Percentiles rank a stretch among this genome's conserved stretches.
Conservation (phyloP, 345 rosid species). For the Lepidium sativum region DNA sequence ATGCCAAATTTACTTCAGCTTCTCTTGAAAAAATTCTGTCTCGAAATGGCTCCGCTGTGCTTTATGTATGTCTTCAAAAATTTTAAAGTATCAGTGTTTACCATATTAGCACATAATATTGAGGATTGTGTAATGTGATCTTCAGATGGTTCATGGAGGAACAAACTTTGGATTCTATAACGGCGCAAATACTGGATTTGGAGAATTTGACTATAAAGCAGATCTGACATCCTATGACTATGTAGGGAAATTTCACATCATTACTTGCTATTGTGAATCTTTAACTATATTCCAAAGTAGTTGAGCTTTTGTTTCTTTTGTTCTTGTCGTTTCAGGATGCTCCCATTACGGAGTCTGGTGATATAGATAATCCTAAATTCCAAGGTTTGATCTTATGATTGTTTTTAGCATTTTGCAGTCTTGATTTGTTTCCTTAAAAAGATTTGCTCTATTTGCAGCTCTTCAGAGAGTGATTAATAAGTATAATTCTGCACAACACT, state of each 20-base stretch:
- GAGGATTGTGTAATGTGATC: slow-evolving; percentile 5
- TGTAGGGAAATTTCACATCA: slow-evolving; percentile 32
- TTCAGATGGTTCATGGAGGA: slow-evolving; percentile 98
- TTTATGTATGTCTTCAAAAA: slow-evolving; percentile 50
- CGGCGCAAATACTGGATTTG: slow-evolving; percentile 80
- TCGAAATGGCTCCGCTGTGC: slow-evolving; percentile 84
- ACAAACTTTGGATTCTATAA: slow-evolving; percentile 92
- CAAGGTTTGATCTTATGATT: slow-evolving; percentile 38
- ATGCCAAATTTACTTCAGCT: slow-evolving; percentile 58
- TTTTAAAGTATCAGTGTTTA: neutral
- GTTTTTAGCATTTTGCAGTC: neutral
- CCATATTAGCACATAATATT: neutral
- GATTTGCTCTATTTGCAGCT: slow-evolving; percentile 38
- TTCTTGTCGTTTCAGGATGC: slow-evolving; percentile 56
- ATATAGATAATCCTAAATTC: slow-evolving; percentile 67
- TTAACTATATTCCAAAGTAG: neutral
- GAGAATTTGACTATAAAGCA: slow-evolving; percentile 66
- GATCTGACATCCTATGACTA: slow-evolving; percentile 96
- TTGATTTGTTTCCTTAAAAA: neutral
- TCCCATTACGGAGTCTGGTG: slow-evolving; percentile 88
- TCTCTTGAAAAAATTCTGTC: slow-evolving; percentile 66
- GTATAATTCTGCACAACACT: slow-evolving; percentile 38
- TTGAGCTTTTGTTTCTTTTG: neutral
- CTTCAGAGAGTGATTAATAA: slow-evolving; percentile 50
- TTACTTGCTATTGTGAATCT: slow-evolving; percentile 2